Percentiles rank a stretch among this genome's conserved stretches.
phyloP scores from a whole-genome alignment of 192 early-diverging fungal species.

The Entomortierella parvispora region DNA sequence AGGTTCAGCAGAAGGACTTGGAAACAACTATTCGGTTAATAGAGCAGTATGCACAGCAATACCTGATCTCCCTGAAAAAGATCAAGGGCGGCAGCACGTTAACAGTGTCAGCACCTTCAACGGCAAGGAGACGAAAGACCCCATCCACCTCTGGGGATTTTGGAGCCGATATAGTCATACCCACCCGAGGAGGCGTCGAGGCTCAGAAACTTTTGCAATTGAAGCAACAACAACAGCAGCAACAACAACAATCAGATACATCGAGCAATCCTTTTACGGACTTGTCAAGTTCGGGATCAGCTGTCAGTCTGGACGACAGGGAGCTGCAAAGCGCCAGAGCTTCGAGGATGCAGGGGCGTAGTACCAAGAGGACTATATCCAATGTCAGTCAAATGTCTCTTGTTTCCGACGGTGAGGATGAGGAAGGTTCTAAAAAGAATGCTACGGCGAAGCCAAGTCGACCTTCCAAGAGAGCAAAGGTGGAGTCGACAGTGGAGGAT shows the following conservation, averaged over 20 bases:
- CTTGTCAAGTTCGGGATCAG: background rate
- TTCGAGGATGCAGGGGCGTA: background rate
- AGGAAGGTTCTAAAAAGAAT: background rate
- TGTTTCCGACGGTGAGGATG: slow-evolving; percentile 24
- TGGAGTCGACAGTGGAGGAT: background rate
- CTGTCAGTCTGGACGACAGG: background rate
- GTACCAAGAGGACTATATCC: slow-evolving; percentile 27
- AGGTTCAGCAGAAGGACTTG: slow-evolving; percentile 29
- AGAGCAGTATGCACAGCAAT: slow-evolving; percentile 13
- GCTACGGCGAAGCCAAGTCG: background rate
- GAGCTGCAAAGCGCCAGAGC: background rate
- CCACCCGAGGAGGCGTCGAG: slow-evolving; percentile 8
- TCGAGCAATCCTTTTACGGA: background rate
- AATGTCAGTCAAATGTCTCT: slow-evolving; percentile 44
- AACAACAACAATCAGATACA: background rate
- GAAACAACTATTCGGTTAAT: slow-evolving; percentile 39
- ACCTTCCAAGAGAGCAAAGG: slow-evolving; percentile 24
- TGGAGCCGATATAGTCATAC: slow-evolving; percentile 6
- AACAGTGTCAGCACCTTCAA: slow-evolving; percentile 1
- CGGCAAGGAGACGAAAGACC: slow-evolving; percentile 20
- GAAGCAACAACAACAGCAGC: background rate
- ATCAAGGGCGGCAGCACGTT: slow-evolving; percentile 2
- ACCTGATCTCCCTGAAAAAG: slow-evolving; percentile 23
- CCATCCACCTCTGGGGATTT: slow-evolving; percentile 3
- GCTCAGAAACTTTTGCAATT: background rate